Evolutionary conservation across 179 eudicot genomes (phyloP), one percentile per base, ranked within the genome.

Genomic region (Pouteria campechiana): DNA sequence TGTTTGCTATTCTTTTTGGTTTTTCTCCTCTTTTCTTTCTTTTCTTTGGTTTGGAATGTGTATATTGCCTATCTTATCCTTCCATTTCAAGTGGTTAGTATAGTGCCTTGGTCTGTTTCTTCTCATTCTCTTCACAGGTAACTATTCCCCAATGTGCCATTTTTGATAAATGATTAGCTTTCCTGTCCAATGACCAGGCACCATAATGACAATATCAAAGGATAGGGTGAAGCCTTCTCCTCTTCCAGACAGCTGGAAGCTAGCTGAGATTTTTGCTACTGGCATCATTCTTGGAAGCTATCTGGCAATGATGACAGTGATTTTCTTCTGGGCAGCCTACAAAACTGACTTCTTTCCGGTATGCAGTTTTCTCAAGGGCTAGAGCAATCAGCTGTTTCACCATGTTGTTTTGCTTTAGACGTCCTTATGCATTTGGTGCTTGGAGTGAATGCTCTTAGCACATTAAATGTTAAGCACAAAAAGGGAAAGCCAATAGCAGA

Each of bases 221-320:
- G 96, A 86, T 55, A 82, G 96, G 58, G 96, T 86, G 54, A 86
- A 79, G 36, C 96, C 96, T 36, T 86, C 96, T 48, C 96, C 96
- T 25, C 43, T 83, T 52, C 96, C 93, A 2, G 96, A 82, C 55
- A 82, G 89, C 81, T 86, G 93, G 93, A 86, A 82, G 53, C 66
- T 86, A 14, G 67, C 93, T 27, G 96, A 86, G 72, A 86, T 86
- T 49, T 86, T 86, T 35, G 52, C 93, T 18, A 86, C 96, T 0
- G 96, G 96, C 33, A 54, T 86, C 12, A 60, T 86, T 54, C 85
- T 86, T 30, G 96, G 96, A 37, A 73, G 86, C 46, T 86, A 86
- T 55, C 60, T 86, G 68, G 96, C 96, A 35, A 65, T 86, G 89
- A 86, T 86, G 96, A 86, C 96, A 0, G 93, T 87, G 42, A 83